A percentile compares a stretch with the other conserved stretches of the same genome.
These are phyloP conservation scores for Coffea humblotiana DNA, from an alignment of 305 asterid genomes.

Conservation along the genomic window DNA sequence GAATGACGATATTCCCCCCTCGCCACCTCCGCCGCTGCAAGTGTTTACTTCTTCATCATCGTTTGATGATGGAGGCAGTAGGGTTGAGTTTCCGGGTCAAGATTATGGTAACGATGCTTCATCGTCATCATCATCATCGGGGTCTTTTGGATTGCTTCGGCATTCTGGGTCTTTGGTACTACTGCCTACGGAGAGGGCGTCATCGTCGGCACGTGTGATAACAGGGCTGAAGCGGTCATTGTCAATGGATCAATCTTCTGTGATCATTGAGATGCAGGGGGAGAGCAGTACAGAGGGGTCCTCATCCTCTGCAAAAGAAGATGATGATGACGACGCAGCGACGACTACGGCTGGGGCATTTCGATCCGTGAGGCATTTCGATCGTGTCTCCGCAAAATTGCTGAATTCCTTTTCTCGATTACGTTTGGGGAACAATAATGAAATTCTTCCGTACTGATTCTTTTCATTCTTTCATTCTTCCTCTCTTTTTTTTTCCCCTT, in stretches of 20 bases:
- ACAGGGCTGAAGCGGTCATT: constrained; percentile 48
- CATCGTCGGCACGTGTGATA: constrained; percentile 20
- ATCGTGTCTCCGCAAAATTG: constrained; percentile 39
- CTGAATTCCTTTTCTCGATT: constrained; percentile 39
- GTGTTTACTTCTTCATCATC: neutral
- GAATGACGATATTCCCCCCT: neutral
- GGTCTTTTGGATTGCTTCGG: constrained; percentile 27
- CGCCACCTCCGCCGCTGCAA: neutral
- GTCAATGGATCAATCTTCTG: constrained; percentile 49
- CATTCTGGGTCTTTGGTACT: constrained; percentile 20
- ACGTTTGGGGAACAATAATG: constrained; percentile 25
- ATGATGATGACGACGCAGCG: constrained; percentile 20
- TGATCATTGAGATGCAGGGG: constrained; percentile 26
- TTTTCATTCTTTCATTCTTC: neutral
- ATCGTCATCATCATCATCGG: constrained; percentile 2
- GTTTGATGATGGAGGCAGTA: neutral
- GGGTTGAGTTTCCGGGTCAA: neutral
- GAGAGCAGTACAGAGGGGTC: constrained; percentile 11
- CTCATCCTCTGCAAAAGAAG: constrained; percentile 17
- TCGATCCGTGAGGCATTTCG: constrained; percentile 31
- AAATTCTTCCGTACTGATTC: constrained; percentile 44
- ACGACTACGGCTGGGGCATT: constrained; percentile 22
- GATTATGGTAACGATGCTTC: neutral
- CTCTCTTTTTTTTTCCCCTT: too few species aligned
- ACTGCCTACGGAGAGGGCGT: constrained; percentile 9